These are phyloP conservation scores for Phytophthora nicotianae DNA, from an alignment of 352 stramenopile genomes.

Conservation along the genomic window DNA sequence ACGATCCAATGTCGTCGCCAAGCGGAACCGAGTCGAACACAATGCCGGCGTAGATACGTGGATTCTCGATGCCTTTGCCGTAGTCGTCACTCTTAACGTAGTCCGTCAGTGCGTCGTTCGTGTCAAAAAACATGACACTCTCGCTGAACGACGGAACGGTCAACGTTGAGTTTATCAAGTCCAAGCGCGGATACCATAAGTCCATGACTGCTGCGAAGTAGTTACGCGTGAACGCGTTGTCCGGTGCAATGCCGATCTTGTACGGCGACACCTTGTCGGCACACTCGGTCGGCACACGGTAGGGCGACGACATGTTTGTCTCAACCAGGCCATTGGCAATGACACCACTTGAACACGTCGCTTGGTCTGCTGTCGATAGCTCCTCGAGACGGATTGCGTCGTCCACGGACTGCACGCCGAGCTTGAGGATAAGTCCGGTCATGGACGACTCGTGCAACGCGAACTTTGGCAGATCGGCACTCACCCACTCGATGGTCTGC, in stretches of 20 bases:
- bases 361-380: constrained; percentile 36
- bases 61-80: constrained; percentile 41
- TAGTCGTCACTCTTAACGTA: constrained; percentile 62
- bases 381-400: constrained; percentile 48
- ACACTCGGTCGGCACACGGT: constrained; percentile 41
- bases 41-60: constrained; percentile 63
- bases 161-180: constrained; percentile 33
- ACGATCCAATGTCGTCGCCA: constrained; percentile 48
- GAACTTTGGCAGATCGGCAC: constrained; percentile 46
- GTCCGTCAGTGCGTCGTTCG: constrained; percentile 40
- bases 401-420: constrained; percentile 49
- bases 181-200: constrained; percentile 63
- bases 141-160: constrained; percentile 57
- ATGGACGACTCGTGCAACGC: constrained; percentile 56
- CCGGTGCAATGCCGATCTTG: constrained; percentile 57
- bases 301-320: constrained; percentile 40
- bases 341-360: constrained; percentile 35
- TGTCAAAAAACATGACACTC: constrained; percentile 67
- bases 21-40: constrained; percentile 58
- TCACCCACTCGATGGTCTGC: constrained; percentile 41
- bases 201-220: constrained; percentile 57
- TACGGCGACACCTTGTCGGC: constrained; percentile 43
- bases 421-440: constrained; percentile 59
- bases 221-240: constrained; percentile 65
- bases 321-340: constrained; percentile 41